Conservation (phyloP, 441 rosid species). For the Dalechampia spathulata region DNA sequence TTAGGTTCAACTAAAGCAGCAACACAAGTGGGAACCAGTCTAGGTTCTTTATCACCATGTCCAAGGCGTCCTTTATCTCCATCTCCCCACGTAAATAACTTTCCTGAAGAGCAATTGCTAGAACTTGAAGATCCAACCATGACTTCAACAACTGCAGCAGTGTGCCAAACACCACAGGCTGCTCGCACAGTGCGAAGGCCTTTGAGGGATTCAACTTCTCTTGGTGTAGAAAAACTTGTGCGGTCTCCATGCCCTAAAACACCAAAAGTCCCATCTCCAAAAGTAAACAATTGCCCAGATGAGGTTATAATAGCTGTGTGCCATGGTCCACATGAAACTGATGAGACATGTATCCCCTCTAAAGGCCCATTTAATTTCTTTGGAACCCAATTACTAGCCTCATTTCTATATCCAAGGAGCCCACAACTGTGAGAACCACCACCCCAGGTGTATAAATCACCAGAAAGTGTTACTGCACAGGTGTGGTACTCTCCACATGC, state of each 20-base stretch:
- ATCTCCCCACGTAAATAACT: slow-evolving; percentile 98
- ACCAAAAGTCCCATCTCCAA: slow-evolving; percentile 99
- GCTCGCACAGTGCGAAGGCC: slow-evolving; percentile 95
- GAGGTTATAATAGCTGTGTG: slow-evolving; percentile 95
- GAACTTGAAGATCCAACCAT: slow-evolving; percentile 91
- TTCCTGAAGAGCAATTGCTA: slow-evolving; percentile 88
- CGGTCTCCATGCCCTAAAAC: slow-evolving; percentile 93
- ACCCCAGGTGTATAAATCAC: slow-evolving; percentile 98
- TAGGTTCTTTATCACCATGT: slow-evolving; percentile 89
- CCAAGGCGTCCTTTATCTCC: slow-evolving; percentile 98
- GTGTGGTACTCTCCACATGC: slow-evolving; percentile 98
- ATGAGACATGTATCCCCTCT: slow-evolving; percentile 94
- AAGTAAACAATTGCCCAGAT: slow-evolving; percentile 90
- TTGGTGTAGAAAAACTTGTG: slow-evolving; percentile 71
- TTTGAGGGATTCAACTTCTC: slow-evolving; percentile 92
- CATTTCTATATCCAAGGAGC: slow-evolving; percentile 85
- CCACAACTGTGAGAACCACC: slow-evolving; percentile 71
- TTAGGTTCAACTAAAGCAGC: slow-evolving; percentile 95
- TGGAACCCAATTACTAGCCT: slow-evolving; percentile 69
- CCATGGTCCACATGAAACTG: slow-evolving; percentile 97
- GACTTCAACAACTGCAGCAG: slow-evolving; percentile 98
- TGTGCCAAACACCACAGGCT: slow-evolving; percentile 99
- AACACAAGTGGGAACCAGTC: slow-evolving; percentile 86
- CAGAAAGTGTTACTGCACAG: slow-evolving; percentile 97
- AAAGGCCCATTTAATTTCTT: slow-evolving; percentile 81